Evolutionary conservation across 2,329 filamentous ascomycete species (phyloP).

Genomic region (Colletotrichum eleusines): DNA sequence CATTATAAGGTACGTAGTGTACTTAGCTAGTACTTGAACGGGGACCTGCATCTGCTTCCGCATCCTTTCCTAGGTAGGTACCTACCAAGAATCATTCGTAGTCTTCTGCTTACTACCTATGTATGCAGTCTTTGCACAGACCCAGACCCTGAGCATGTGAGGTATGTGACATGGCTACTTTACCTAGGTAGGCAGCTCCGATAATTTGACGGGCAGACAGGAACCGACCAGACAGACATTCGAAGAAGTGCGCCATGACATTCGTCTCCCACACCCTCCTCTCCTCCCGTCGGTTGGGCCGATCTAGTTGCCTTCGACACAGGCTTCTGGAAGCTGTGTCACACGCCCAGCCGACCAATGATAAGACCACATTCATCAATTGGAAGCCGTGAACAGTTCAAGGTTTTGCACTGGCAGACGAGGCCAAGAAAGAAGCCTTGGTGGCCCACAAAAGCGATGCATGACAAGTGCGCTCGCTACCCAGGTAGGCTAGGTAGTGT

Average conservation of each 20-base stretch:
- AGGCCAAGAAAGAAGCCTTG: neutral
- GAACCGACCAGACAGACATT: slow-evolving; percentile 15
- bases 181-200: neutral
- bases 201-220: slow-evolving; percentile 24
- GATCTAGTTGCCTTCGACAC: slow-evolving; percentile 28
- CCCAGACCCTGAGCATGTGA: too few relatives aligned
- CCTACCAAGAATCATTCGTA: too few relatives aligned
- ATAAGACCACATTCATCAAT: neutral
- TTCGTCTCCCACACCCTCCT: slow-evolving; percentile 10
- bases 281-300: slow-evolving; percentile 16
- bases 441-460: neutral
- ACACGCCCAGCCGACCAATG: neutral
- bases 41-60: too few relatives aligned
- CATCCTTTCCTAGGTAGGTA: too few relatives aligned
- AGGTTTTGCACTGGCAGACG: neutral
- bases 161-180: too few relatives aligned
- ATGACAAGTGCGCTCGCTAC: neutral
- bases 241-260: neutral
- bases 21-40: too few relatives aligned
- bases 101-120: too few relatives aligned
- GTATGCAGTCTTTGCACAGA: too few relatives aligned
- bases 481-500: too few relatives aligned
- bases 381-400: neutral
- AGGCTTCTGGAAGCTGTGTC: slow-evolving; percentile 31
- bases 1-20: too few relatives aligned